Base-by-base conservation (phyloP, 495 filamentous ascomycete species). In the Massariosphaeria phaeospora region DNA sequence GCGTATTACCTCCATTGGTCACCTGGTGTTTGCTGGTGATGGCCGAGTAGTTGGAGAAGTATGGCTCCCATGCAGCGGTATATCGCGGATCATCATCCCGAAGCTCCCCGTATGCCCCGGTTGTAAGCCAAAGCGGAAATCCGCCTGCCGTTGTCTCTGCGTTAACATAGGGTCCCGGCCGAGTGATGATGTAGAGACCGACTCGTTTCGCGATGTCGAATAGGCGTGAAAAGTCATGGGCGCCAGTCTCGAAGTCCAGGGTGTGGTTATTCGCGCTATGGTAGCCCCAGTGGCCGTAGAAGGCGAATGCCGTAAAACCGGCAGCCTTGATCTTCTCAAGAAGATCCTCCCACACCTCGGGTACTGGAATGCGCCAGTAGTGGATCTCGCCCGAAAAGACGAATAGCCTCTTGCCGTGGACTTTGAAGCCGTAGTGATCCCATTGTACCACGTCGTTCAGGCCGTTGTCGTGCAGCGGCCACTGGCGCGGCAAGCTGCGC, bases 161-260 rank as follows among this genome's bases (percentile, higher is more conserved):
- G 55, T 83, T 84, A 52, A 74, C 68, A 56, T 83, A 84, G 1
- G 80, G 81, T 0, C 80, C 80, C 10, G 81, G 75, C 26, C 81
- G 69, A 29, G 75, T 73, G 17, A 84, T 75, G 18, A 83, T 71
- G 56, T 79, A 84, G 38, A 83, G 59, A 20, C 80, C 80, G 2
- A 78, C 64, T 44, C 79, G 62, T 56, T 78, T 79, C 18, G 79
- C 78, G 21, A 79, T 69, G 34, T 79, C 75, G 18, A 83, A 76
- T 20, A 84, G 61, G 13, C 67, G 66, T 13, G 74, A 72, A 44
- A 83, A 68, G 44, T 82, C 70, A 52, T 79, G 78, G 0, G 73
- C 75, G 29, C 78, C 78, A 7, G 64, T 77, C 49, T 72, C 64
- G 57, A 84, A 84, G 57, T 84, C 81, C 23, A 79, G 73, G 1